Evolutionary conservation across 306 rosid species (phyloP), one percentile per base, ranked within the genome.

Genomic region (Rosa chinensis): DNA sequence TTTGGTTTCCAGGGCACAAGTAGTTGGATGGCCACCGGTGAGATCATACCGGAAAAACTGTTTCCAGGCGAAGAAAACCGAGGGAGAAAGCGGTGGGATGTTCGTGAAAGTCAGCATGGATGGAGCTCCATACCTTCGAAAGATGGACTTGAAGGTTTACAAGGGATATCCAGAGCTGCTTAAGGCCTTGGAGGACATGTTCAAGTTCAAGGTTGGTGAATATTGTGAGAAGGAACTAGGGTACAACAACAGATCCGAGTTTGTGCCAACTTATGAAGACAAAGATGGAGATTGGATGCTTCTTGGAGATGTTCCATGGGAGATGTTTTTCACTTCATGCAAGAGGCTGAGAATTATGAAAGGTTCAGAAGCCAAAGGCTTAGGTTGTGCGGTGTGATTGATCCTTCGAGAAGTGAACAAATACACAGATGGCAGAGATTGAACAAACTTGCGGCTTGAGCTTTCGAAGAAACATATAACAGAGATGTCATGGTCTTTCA

Each of bases 281-380:
- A 88, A 84, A 78, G 89, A 88, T 80, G 89, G 89, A 0, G 92
- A 88, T 76, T 88, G 89, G 92, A 88, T 88, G 89, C 79, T 88
- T 61, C 85, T 88, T 13, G 89, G 89, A 20, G 92, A 86, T 70
- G 88, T 88, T 80, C 92, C 92, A 23, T 86, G 89, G 89, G 89
- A 82, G 5, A 84, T 87, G 88, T 82, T 84, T 62, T 11, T 78
- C 20, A 42, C 77, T 58, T 86, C 92, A 5, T 88, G 92, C 88
- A 86, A 84, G 78, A 86, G 84, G 84, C 72, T 88, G 69, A 80
- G 92, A 50, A 78, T 88, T 79, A 86, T 86, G 89, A 88, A 88
- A 20, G 88, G 85, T 5, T 82, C 92, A 11, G 87, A 88, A 48
- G 88, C 89, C 16, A 80, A 71, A 50, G 88, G 92, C 39, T 80